Base-by-base conservation (phyloP, 2,329 filamentous ascomycete species). In the Fusarium sp. region DNA sequence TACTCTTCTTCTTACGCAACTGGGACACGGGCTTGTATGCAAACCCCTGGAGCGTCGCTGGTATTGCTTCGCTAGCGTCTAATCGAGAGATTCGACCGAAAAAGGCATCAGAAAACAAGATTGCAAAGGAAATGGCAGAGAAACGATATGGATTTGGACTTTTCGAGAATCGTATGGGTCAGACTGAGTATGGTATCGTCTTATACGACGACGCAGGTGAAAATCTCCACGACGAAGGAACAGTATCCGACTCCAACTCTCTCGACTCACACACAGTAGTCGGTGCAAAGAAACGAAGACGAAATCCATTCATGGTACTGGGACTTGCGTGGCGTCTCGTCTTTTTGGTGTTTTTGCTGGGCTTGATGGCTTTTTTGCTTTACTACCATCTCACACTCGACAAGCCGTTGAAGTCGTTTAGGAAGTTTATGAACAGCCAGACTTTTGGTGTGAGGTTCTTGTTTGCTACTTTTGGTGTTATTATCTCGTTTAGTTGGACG, bases 381-480 rank as follows among this genome's bases (percentile, higher is more conserved):
- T 86, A 84, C 63, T 87, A 86, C 66, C 73, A 75, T 27, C 65
- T 77, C 75, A 85, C 74, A 50, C 82, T 76, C 23, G 45, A 79
- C 69, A 35, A 76, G 68, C 25, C 68, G n/a, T 75, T 69, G 9
- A 58, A 39, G 9, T 60, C 37, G 81, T 87, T 68, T 81, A 83
- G 68, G 72, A 75, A 18, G 82, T 85, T 71, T 81, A 79, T 87
- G 80, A 83, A 85, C 25, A 80, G 81, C 23, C 82, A 86, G 70
- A 81, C 77, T 0, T 85, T 87, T 65, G 85, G 85, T 4, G 82
- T 85, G 4, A 80, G 85, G 13, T 87, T 87, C 67, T 71, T 87
- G 13, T 83, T 86, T 66, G 84, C 86, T 11, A 76, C 80, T 1
- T 68, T 86, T 4, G 86, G 85, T 10, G 85, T 87, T 6, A 74